phyloP scores from a whole-genome alignment of 108 stramenopile species.

The Cyclostephanos invisitatus region DNA sequence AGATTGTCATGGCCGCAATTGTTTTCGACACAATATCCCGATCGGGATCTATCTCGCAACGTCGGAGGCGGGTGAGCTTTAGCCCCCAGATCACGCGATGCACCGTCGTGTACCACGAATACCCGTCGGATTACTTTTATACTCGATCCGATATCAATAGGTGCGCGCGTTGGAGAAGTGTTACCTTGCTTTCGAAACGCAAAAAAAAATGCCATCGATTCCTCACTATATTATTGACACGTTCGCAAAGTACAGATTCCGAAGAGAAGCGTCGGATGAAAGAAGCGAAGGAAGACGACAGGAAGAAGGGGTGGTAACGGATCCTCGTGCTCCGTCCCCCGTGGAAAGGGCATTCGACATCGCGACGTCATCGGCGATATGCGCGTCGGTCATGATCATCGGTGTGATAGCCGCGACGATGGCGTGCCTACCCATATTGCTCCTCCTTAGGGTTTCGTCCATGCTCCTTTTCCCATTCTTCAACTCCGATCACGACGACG shows the following conservation, averaged over 20 bases:
- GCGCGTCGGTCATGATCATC: neutral
- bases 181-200: neutral
- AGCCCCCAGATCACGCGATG: neutral
- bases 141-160: neutral
- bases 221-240: neutral
- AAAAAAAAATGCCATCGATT: neutral
- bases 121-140: constrained; percentile 3
- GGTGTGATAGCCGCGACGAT: neutral
- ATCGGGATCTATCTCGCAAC: neutral
- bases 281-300: neutral
- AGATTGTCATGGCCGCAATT: neutral
- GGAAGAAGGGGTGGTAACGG: neutral
- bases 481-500: neutral
- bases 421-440: constrained; percentile 1
- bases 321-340: neutral
- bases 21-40: neutral
- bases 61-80: neutral
- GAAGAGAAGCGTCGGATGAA: constrained; percentile 11
- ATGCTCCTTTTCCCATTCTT: neutral
- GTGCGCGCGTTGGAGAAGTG: neutral
- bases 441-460: neutral
- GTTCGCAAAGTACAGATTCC: neutral
- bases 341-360: constrained; percentile 3
- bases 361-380: neutral
- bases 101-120: neutral